Percentiles rank a stretch among this genome's conserved stretches.
Evolutionary conservation across 1,284 basidiomycete species (phyloP).

Genomic region (Retiboletus flavoniger): DNA sequence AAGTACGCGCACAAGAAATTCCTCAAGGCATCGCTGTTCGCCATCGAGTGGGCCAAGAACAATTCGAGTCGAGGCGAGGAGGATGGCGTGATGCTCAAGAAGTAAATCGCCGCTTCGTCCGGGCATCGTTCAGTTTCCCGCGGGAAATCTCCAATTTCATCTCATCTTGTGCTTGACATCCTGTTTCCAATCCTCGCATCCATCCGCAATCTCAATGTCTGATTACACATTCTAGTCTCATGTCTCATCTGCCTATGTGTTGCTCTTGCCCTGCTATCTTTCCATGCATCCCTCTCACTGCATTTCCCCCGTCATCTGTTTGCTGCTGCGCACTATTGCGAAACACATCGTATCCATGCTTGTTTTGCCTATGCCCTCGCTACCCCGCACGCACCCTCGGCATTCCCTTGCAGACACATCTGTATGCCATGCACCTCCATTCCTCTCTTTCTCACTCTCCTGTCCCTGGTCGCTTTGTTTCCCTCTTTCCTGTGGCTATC

Average conservation of each 20-base stretch:
- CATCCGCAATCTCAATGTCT: constrained; percentile 38
- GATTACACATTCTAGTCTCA: constrained; percentile 39
- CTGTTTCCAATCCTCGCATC: constrained; percentile 37
- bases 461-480: constrained; percentile 27
- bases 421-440: constrained; percentile 27
- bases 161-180: constrained; percentile 39
- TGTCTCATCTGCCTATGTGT: constrained; percentile 38
- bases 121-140: constrained; percentile 25
- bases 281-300: constrained; percentile 29
- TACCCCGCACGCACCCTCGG: constrained; percentile 19
- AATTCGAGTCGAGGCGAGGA: constrained; percentile 36
- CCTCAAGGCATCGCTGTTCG: constrained; percentile 80
- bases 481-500: constrained; percentile 17
- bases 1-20: constrained; percentile 99
- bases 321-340: constrained; percentile 34
- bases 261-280: constrained; percentile 35
- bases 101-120: constrained; percentile 36
- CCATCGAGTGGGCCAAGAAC: constrained; percentile 65
- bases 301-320: constrained; percentile 25
- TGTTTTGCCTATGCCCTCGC: constrained; percentile 32
- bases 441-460: not conserved
- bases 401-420: constrained; percentile 22
- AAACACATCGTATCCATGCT: constrained; percentile 39
- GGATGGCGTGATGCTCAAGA: constrained; percentile 49
- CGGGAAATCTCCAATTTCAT: constrained; percentile 29